Conservation (phyloP, 352 stramenopile genomes). For the Phytophthora aleatoria region DNA sequence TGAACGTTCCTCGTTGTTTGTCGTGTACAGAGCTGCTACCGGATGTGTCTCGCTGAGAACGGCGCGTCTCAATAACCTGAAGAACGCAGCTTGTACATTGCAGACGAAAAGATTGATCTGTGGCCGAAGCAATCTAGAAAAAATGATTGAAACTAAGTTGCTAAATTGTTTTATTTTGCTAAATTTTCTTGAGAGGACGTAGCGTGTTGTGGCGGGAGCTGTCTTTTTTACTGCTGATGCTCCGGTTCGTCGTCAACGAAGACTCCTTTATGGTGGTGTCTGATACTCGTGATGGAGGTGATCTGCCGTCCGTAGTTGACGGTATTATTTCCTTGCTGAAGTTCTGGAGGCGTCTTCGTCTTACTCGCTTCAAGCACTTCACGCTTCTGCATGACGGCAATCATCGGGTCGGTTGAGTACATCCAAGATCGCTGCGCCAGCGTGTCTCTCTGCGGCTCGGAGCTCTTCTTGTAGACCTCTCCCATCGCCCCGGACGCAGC, state of each 20-base stretch:
- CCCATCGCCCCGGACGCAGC: constrained; percentile 64
- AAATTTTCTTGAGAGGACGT: not conserved
- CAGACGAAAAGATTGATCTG: too few species aligned
- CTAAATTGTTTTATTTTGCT: constrained; percentile 9
- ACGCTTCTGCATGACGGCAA: constrained; percentile 48
- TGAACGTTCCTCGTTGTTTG: not conserved
- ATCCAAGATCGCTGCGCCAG: constrained; percentile 76
- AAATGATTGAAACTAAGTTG: constrained; percentile 27
- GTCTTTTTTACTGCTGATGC: constrained; percentile 10
- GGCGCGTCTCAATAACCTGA: constrained; percentile 22
- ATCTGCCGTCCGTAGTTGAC: constrained; percentile 44
- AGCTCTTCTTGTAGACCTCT: constrained; percentile 60
- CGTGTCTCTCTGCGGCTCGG: constrained; percentile 73
- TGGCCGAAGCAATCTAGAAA: constrained; percentile 23
- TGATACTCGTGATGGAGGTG: constrained; percentile 66
- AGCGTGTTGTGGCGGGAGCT: not conserved
- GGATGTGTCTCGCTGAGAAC: constrained; percentile 49
- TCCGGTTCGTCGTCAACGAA: constrained; percentile 61
- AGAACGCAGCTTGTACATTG: constrained; percentile 30
- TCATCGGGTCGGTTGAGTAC: constrained; percentile 78
- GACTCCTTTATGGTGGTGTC: constrained; percentile 58
- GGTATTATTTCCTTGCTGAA: constrained; percentile 22
- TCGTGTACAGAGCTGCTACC: constrained; percentile 69
- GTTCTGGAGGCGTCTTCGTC: constrained; percentile 9
- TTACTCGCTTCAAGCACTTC: constrained; percentile 11